Base-by-base conservation (phyloP, 2,329 filamentous ascomycete species). In the Penicillium digitatum region DNA sequence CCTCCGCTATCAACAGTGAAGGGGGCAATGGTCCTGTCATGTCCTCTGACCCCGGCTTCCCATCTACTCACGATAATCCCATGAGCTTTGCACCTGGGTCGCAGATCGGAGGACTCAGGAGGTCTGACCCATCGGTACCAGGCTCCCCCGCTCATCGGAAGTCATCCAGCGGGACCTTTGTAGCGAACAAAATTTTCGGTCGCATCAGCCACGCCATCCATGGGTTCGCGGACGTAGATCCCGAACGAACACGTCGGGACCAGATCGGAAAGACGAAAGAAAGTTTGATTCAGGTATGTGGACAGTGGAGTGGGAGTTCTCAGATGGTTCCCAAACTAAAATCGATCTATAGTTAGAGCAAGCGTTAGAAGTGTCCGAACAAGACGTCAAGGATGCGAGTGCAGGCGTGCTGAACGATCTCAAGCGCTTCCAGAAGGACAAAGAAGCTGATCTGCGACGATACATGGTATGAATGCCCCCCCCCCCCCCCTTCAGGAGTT, bases 261-360 rank as follows among this genome's bases (percentile, higher is more conserved):
- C 88, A 90, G 60, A 96, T 99, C 64, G 92, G 93, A 37, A 97
- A 96, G 80, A 99, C 94, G 0, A 86, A 87, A 61, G 94, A 99
- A 75, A 89, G 86, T 55, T 85, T 99, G 59, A 82, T 78, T 14
- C 80, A 85, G 72, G 80, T 81, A 70, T 55, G 60, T 62, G 16
- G 10, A 34, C 9, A n/a, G 9, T 20, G 37, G 40, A 54, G 16
- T 12, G 20, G 20, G 20, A 12, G 3, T 6, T 49, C 16, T 31
- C 26, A 22, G 18, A 46, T 50, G 35, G 32, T 12, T 42, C 20
- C 31, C 38, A 44, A 38, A 26, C 24, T 50, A 53, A 51, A 48
- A 9, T 45, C 20, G 2, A 45, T 22, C 16, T 76, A 43, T 83
- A 96, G 77, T 81, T 99, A 49, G 92, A 97, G 74, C 90, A 95